These are phyloP conservation scores for Aspergillus carbonarius DNA, from an alignment of 2,329 filamentous ascomycete genomes.

Conservation along the genomic window DNA sequence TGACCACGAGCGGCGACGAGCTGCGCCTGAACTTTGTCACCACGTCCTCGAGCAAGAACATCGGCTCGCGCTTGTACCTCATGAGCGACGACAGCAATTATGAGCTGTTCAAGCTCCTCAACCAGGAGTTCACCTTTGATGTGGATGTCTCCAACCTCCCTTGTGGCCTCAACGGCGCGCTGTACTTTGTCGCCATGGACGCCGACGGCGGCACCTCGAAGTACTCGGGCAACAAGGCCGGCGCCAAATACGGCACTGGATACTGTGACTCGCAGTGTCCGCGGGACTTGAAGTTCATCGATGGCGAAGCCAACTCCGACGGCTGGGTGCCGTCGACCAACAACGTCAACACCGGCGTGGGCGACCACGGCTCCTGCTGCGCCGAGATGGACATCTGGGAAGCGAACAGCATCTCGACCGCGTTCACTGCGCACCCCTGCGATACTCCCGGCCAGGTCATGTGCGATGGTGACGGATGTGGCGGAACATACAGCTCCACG, in stretches of 20 bases:
- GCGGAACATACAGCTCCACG: slow-evolving; percentile 53
- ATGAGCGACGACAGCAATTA: slow-evolving; percentile 63
- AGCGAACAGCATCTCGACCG: slow-evolving; percentile 64
- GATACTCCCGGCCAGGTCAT: slow-evolving; percentile 49
- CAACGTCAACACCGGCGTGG: slow-evolving; percentile 56
- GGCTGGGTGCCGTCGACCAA: slow-evolving; percentile 53
- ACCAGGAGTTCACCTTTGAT: slow-evolving; percentile 70
- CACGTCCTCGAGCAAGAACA: slow-evolving; percentile 33
- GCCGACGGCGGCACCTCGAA: slow-evolving; percentile 58
- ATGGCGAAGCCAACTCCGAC: slow-evolving; percentile 55
- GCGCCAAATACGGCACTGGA: slow-evolving; percentile 61
- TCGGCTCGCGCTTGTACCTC: slow-evolving; percentile 61
- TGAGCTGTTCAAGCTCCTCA: slow-evolving; percentile 63
- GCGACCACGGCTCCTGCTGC: slow-evolving; percentile 62
- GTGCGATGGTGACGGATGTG: slow-evolving; percentile 54
- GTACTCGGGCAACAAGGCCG: slow-evolving; percentile 55
- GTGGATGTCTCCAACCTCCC: slow-evolving; percentile 67
- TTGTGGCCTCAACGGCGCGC: slow-evolving; percentile 70
- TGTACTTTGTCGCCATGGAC: slow-evolving; percentile 65
- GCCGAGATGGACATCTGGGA: slow-evolving; percentile 71
- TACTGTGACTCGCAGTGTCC: slow-evolving; percentile 64
- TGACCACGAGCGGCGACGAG: slow-evolving; percentile 50
- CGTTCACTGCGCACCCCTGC: slow-evolving; percentile 67
- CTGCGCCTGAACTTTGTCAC: slow-evolving; percentile 53
- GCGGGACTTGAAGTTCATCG: slow-evolving; percentile 49